A percentile compares a stretch with the other conserved stretches of the same genome.
Conservation (phyloP, 2,329 filamentous ascomycete species). For the Dothistroma pini region DNA sequence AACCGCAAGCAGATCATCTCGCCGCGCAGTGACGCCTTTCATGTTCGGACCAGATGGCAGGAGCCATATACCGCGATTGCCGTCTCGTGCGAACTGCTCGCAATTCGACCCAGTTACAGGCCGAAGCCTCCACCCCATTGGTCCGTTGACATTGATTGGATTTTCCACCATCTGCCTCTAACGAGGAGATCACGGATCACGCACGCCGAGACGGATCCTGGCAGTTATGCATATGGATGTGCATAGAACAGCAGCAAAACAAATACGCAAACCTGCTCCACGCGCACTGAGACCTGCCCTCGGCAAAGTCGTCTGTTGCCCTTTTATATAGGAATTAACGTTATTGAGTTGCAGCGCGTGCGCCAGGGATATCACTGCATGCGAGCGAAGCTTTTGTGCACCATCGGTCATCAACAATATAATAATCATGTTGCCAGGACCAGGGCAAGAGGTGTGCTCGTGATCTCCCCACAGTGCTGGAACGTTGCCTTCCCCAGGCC, state of each 20-base stretch:
- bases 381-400: background rate
- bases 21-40: background rate
- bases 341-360: background rate
- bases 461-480: slow-evolving; percentile 18
- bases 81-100: background rate
- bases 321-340: background rate
- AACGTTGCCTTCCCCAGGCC: slow-evolving; percentile 1
- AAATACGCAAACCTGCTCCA: background rate
- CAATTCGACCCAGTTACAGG: slow-evolving; percentile 1
- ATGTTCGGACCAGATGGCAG: background rate
- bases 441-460: slow-evolving; percentile 4
- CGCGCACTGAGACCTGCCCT: background rate
- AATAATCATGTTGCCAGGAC: background rate
- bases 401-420: background rate
- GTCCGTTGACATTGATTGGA: slow-evolving; percentile 7
- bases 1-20: background rate
- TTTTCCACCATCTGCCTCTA: background rate
- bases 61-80: background rate
- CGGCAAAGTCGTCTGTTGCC: background rate
- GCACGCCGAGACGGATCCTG: background rate
- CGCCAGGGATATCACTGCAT: background rate
- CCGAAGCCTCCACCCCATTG: slow-evolving; percentile 3
- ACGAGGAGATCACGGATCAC: background rate
- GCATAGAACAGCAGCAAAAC: background rate
- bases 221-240: background rate